phyloP scores from a whole-genome alignment of 257 asterid species.

The Anisodus tanguticus region DNA sequence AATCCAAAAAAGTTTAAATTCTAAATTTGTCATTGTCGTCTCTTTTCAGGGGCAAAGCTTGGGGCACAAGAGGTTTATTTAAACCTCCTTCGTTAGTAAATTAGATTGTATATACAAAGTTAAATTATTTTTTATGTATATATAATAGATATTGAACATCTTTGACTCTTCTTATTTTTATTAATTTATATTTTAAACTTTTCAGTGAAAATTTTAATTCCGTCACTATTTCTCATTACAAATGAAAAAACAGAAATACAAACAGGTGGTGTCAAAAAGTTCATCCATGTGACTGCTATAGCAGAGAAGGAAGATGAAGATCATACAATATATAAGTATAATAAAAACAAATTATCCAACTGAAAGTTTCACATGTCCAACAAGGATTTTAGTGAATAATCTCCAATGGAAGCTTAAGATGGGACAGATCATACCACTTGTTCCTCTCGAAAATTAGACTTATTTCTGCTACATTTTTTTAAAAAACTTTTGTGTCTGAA shows the following conservation, averaged over 20 bases:
- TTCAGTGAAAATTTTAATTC: too few species aligned
- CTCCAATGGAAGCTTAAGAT: constrained; percentile 26
- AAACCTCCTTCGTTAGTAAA: not conserved
- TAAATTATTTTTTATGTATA: too few species aligned
- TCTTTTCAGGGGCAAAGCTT: not conserved
- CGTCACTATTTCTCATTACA: too few species aligned
- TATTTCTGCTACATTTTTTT: not conserved
- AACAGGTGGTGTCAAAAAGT: constrained; percentile 31
- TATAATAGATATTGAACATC: too few species aligned
- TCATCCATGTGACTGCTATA: not conserved
- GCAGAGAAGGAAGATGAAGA: not conserved
- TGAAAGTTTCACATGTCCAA: constrained; percentile 53
- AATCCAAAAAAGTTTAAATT: not conserved
- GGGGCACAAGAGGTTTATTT: not conserved
- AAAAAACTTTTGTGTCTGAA: not conserved
- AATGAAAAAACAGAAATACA: constrained; percentile 2
- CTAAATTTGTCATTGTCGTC: not conserved
- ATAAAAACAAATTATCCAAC: constrained; percentile 42
- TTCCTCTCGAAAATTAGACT: not conserved
- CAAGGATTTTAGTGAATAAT: constrained; percentile 34
- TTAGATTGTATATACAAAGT: not conserved
- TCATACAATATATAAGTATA: constrained; percentile 31
- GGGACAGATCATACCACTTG: constrained; percentile 26
- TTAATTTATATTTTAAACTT: too few species aligned
- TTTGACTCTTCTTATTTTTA: too few species aligned